These are phyloP conservation scores for Phytophthora parvispora DNA, from an alignment of 352 stramenopile species.

Conservation along the genomic window DNA sequence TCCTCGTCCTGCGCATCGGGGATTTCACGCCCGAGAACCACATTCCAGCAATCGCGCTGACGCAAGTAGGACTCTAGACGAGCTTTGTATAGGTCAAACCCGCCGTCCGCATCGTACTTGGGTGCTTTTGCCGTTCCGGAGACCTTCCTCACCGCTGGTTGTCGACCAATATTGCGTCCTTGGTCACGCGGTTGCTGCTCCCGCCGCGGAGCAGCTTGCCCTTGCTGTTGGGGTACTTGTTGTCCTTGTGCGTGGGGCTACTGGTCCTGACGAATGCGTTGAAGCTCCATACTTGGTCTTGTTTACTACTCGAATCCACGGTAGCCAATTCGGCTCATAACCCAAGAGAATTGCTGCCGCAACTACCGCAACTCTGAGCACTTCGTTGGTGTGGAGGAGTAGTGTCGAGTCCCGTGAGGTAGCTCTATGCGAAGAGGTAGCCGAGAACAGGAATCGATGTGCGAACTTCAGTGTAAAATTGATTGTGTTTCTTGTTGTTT, in stretches of 20 bases:
- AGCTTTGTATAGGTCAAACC: not conserved
- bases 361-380: not conserved
- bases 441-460: not conserved
- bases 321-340: not conserved
- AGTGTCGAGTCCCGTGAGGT: not conserved
- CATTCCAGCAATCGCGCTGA: not conserved
- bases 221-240: not conserved
- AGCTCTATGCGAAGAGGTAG: not conserved
- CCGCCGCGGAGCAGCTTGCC: not conserved
- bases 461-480: not conserved
- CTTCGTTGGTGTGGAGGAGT: not conserved
- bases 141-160: not conserved
- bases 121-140: not conserved
- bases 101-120: not conserved
- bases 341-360: not conserved
- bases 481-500: not conserved
- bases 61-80: not conserved
- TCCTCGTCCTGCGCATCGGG: not conserved
- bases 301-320: not conserved
- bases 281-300: not conserved
- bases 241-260: not conserved
- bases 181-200: not conserved
- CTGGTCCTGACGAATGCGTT: not conserved
- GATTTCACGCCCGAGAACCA: not conserved
- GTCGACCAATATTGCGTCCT: not conserved